phyloP scores from a whole-genome alignment of 305 asterid genomes.

The Rubia peregrina region DNA sequence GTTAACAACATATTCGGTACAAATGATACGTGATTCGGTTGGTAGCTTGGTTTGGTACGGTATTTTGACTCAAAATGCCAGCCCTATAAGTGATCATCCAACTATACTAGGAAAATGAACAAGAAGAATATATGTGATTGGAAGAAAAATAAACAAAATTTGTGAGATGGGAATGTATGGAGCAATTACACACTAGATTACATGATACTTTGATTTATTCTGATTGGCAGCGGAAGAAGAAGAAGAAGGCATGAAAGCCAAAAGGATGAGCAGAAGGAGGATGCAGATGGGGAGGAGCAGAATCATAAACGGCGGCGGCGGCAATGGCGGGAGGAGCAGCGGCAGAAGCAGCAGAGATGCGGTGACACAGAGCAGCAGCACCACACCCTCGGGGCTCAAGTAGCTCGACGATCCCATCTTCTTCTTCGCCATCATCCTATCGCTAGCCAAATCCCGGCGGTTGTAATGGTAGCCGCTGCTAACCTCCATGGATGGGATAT shows the following conservation, averaged over 20 bases:
- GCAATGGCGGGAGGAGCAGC: conserved; percentile 60
- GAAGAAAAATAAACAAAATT: not conserved
- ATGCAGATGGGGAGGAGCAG: conserved; percentile 56
- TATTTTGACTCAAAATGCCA: too few species aligned
- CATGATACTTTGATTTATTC: not conserved
- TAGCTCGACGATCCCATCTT: conserved; percentile 25
- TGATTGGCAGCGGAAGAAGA: not conserved
- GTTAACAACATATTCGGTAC: too few species aligned
- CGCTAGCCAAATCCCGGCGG: not conserved
- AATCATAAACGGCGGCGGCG: conserved; percentile 67
- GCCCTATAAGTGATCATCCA: too few species aligned
- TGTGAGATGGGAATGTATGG: not conserved
- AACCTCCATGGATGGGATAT: not conserved
- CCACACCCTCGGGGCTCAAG: conserved; percentile 42
- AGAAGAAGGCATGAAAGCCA: conserved; percentile 59
- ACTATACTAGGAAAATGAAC: too few species aligned
- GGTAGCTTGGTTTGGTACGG: too few species aligned
- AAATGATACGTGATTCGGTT: too few species aligned
- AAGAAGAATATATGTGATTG: too few species aligned
- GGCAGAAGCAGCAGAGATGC: conserved; percentile 61
- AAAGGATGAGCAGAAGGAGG: conserved; percentile 41
- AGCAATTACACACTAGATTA: not conserved
- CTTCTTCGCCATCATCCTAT: conserved; percentile 11
- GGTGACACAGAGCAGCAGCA: conserved; percentile 47
- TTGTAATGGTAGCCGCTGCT: not conserved